Percentiles rank a stretch among this genome's conserved stretches.
phyloP scores from a whole-genome alignment of 805 yeast species.

The Barnettozyma californica region DNA sequence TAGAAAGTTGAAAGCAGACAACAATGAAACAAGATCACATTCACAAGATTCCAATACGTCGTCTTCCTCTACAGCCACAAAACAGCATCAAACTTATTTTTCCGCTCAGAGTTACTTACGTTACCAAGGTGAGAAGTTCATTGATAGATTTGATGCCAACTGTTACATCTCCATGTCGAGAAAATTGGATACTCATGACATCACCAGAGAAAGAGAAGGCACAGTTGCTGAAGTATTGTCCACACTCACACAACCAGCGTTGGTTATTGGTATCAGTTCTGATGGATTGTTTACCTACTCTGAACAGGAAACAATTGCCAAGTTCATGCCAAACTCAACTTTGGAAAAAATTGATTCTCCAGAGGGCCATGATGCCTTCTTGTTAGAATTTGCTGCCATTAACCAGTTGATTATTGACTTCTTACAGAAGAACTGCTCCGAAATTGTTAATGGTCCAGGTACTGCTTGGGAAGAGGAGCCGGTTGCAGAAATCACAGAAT shows the following conservation, averaged over 20 bases:
- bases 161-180: conserved; percentile 93
- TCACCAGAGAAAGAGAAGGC: conserved; percentile 68
- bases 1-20: conserved; percentile 13
- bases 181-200: conserved; percentile 92
- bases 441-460: conserved; percentile 45
- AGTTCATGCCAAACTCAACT: conserved; percentile 60
- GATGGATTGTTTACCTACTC: conserved; percentile 91
- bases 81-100: conserved; percentile 53
- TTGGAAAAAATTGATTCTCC: conserved; percentile 78
- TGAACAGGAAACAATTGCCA: conserved; percentile 84
- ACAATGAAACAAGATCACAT: neutral
- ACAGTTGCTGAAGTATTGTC: conserved; percentile 44
- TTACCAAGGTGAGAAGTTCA: conserved; percentile 90
- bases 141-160: conserved; percentile 89
- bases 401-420: conserved; percentile 67
- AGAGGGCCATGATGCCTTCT: conserved; percentile 97
- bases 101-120: conserved; percentile 94
- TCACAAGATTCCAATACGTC: conserved; percentile 24
- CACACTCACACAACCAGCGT: conserved; percentile 64
- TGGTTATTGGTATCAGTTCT: conserved; percentile 83
- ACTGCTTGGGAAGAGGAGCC: conserved; percentile 41
- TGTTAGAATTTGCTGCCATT: conserved; percentile 81
- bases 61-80: conserved; percentile 25
- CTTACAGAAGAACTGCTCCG: conserved; percentile 50
- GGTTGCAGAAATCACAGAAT: conserved; percentile 42